phyloP scores from a whole-genome alignment of 2,329 filamentous ascomycete genomes.

The Chrysosporium queenslandicum region DNA sequence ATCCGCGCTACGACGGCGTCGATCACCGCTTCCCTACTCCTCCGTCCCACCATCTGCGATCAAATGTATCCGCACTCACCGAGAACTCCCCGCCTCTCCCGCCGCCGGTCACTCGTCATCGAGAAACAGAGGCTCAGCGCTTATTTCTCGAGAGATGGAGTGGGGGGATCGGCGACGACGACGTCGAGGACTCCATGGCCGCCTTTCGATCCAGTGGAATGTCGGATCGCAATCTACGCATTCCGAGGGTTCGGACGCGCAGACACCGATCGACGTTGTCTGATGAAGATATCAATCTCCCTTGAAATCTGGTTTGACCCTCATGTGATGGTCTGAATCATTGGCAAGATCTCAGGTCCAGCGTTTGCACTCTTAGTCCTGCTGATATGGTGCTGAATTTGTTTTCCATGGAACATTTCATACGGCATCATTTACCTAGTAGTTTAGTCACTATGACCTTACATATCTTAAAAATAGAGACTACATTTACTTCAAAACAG shows the following conservation, averaged over 20 bases:
- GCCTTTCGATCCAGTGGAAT: constrained; percentile 27
- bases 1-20: constrained; percentile 1
- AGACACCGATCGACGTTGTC: constrained; percentile 4
- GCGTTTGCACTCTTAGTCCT: too few relatives aligned
- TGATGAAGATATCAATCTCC: not conserved
- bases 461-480: too few relatives aligned
- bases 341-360: too few relatives aligned
- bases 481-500: too few relatives aligned
- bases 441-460: too few relatives aligned
- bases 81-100: constrained; percentile 25
- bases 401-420: too few relatives aligned
- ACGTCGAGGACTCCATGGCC: constrained; percentile 10
- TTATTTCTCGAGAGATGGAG: constrained; percentile 33
- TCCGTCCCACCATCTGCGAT: constrained; percentile 7
- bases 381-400: too few relatives aligned
- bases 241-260: constrained; percentile 11
- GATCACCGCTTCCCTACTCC: not conserved
- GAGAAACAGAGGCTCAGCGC: constrained; percentile 34
- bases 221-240: constrained; percentile 22
- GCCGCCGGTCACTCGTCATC: constrained; percentile 17
- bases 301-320: not conserved
- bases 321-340: too few relatives aligned
- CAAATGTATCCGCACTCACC: constrained; percentile 18
- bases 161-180: constrained; percentile 26
- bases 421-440: too few relatives aligned